Base-by-base conservation (phyloP, 2,329 filamentous ascomycete species). In the Waltergamsia citrina region DNA sequence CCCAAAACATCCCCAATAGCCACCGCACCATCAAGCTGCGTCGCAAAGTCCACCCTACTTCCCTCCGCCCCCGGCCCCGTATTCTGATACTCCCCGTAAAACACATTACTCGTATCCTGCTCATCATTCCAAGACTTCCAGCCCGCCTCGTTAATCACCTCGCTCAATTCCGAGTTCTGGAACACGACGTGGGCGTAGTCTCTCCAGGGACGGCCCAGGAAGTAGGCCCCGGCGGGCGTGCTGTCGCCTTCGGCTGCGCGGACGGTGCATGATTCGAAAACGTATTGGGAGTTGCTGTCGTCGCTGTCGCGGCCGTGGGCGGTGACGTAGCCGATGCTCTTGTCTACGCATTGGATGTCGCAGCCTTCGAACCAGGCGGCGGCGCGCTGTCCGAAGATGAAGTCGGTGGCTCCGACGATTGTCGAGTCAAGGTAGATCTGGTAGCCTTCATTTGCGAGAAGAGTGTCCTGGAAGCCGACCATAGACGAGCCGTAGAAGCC, bases 31-130 rank as follows among this genome's bases (percentile, higher is more conserved):
- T 39, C 42, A 14, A 67, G 47, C 40, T 51, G 56, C 32, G 43
- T 55, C 7, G 57, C 42, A 36, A 60, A 65, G 24, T 53, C 58
- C 8, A 70, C 74, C 36, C 76, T 56, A 0, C 57, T 62, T 1
- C 72, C 72, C 18, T 54, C 50, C 3, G 74, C 60, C 3, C 78
- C 77, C 21, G 56, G 48, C 2, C 78, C 78, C 2, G 63, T 64
- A 52, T 81, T 81, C 15, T 44, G 53, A 46, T 69, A 80, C 59
- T 81, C 78, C 8, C 55, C 70, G 41, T 71, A 80, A 18, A 59
- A 51, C 2, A 79, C 68, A 28, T 71, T 54, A 22, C 57, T 60
- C 2, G 70, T 75, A 23, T 63, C 60, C n/a, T 60, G 48, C 28
- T 66, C 57, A 3, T 56, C 58, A 37, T 63, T 64, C 77, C 77